A percentile compares a stretch with the other conserved stretches of the same genome.
phyloP scores from a whole-genome alignment of 441 rosid species.

The Brassica balearica region DNA sequence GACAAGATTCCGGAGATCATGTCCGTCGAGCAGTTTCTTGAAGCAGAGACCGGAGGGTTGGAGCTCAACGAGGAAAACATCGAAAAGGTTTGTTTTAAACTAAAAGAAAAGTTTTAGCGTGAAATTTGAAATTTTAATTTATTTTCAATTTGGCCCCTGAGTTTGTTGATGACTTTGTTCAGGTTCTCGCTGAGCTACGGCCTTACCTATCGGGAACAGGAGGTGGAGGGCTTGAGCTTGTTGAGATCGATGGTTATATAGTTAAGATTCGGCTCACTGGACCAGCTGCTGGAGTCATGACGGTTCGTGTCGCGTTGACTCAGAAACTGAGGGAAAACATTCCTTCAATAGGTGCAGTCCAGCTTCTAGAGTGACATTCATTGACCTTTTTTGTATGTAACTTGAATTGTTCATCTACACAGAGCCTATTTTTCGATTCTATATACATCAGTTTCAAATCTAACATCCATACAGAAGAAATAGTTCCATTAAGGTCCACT shows the following conservation, averaged over 20 bases:
- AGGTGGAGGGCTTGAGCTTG: conserved; percentile 70
- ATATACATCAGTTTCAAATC: not conserved
- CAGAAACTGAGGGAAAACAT: conserved; percentile 75
- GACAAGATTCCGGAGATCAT: conserved; percentile 77
- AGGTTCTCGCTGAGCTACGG: conserved; percentile 72
- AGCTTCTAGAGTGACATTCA: conserved; percentile 68
- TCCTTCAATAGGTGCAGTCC: conserved; percentile 67
- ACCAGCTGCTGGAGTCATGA: conserved; percentile 77
- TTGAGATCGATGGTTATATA: conserved; percentile 58
- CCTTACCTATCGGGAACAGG: conserved; percentile 77
- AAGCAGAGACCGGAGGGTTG: conserved; percentile 62
- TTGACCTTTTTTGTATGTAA: no score
- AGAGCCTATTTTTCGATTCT: conserved; percentile 3
- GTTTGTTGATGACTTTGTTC: conserved; percentile 33
- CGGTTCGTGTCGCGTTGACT: conserved; percentile 71
- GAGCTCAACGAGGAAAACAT: conserved; percentile 64
- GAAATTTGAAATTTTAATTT: not conserved
- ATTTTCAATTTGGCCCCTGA: not conserved
- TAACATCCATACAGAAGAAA: no score
- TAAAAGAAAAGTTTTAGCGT: not conserved
- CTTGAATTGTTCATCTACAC: conserved; percentile 5
- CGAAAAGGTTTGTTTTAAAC: conserved; percentile 52
- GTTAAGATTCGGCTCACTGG: conserved; percentile 68
- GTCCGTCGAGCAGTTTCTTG: conserved; percentile 72
- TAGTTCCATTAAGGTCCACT: no score